A percentile compares a stretch with the other conserved stretches of the same genome.
phyloP scores from a whole-genome alignment of 2,329 filamentous ascomycete genomes.

The Lachnellula occidentalis region DNA sequence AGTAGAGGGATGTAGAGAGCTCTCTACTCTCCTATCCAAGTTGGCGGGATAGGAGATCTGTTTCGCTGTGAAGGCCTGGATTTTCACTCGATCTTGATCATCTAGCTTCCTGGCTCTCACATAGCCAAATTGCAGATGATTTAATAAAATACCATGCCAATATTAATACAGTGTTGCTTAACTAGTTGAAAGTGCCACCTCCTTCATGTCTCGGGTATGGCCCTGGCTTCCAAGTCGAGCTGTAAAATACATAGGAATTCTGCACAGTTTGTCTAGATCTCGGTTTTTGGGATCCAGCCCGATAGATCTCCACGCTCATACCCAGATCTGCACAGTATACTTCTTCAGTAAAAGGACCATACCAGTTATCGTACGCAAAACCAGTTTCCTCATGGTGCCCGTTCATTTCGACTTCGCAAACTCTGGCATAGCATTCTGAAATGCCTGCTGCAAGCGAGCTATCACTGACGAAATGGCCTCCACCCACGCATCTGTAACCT shows the following conservation, averaged over 20 bases:
- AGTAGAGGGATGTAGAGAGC: too few species aligned
- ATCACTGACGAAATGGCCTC: neutral
- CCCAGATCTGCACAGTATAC: too few species aligned
- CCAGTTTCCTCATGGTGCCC: neutral
- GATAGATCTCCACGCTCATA: neutral
- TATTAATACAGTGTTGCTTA: too few species aligned
- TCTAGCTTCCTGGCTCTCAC: too few species aligned
- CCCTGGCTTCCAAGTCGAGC: neutral
- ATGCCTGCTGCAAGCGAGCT: neutral
- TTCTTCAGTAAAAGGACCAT: neutral
- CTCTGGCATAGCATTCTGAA: neutral
- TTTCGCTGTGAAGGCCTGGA: too few species aligned
- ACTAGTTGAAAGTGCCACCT: too few species aligned
- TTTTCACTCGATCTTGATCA: too few species aligned
- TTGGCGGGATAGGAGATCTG: too few species aligned
- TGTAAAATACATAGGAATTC: neutral
- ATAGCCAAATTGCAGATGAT: too few species aligned
- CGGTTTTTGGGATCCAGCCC: neutral
- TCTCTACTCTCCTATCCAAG: too few species aligned
- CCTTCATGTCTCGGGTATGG: neutral
- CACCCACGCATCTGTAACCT: neutral
- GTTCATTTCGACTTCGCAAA: too few species aligned
- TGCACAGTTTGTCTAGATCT: neutral
- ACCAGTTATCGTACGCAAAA: neutral
- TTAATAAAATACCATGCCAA: too few species aligned